Evolutionary conservation across 805 yeast genomes (phyloP).

Genomic region (Kregervanrija pseudodelftensis): DNA sequence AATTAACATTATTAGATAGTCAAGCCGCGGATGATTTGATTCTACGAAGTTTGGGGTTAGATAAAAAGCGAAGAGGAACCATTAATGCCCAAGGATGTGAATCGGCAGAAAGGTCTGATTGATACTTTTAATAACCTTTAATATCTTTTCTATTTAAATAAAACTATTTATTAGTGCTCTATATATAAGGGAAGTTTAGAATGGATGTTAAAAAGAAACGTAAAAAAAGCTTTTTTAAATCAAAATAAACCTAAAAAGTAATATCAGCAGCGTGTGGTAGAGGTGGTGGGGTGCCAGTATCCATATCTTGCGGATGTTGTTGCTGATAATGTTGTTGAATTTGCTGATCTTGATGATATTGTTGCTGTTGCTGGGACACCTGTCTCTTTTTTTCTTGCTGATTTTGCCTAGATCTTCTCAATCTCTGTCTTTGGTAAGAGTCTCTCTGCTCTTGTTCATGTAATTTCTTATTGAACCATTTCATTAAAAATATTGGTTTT

Average conservation of each 20-base stretch:
- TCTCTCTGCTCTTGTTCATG: conserved; percentile 26
- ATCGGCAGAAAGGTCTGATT: neutral
- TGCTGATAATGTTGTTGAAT: neutral
- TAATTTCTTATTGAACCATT: conserved; percentile 36
- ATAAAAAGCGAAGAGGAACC: neutral
- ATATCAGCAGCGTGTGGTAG: too few species aligned
- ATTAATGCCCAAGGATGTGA: neutral
- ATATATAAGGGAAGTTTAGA: too few species aligned
- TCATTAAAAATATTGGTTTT: conserved; percentile 37
- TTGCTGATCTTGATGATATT: neutral
- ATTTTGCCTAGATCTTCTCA: conserved; percentile 8
- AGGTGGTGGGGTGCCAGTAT: too few species aligned
- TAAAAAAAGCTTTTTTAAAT: too few species aligned
- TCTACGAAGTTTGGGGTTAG: conserved; percentile 21
- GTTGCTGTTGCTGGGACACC: neutral
- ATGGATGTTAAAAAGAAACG: too few species aligned
- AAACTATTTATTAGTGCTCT: too few species aligned
- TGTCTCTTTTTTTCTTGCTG: conserved; percentile 4
- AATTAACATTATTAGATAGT: conserved; percentile 54
- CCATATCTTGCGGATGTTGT: neutral
- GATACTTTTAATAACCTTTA: neutral
- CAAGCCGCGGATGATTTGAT: conserved; percentile 30
- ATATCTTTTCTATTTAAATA: too few species aligned
- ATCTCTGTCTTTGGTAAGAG: conserved; percentile 13
- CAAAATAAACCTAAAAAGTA: too few species aligned